Conservation (phyloP, 805 yeast species). For the Spathaspora hagerdaliae region DNA sequence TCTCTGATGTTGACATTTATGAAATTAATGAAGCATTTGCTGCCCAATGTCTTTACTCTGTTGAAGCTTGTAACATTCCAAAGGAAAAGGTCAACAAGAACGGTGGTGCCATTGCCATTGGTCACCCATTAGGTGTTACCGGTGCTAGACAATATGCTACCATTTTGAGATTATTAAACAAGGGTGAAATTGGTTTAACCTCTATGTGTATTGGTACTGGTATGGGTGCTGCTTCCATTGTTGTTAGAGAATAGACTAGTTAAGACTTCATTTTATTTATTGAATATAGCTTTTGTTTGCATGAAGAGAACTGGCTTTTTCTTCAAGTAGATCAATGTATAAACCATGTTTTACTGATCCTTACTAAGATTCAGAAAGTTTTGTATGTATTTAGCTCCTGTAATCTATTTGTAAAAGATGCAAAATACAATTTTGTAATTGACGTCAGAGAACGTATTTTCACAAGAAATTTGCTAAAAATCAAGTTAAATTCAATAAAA, state of each 20-base stretch:
- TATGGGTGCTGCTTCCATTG: slow-evolving; percentile 94
- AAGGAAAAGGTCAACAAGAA: slow-evolving; percentile 64
- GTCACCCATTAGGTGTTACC: slow-evolving; percentile 69
- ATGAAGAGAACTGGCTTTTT: too few relatives aligned
- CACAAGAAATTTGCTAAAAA: too few relatives aligned
- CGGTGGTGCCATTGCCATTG: slow-evolving; percentile 96
- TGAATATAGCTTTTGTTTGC: too few relatives aligned
- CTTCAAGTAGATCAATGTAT: too few relatives aligned
- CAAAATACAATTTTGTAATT: too few relatives aligned
- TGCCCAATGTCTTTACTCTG: slow-evolving; percentile 82
- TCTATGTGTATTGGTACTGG: slow-evolving; percentile 99
- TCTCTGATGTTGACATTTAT: slow-evolving; percentile 66
- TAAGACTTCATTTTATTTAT: too few relatives aligned
- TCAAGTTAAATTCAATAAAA: too few relatives aligned
- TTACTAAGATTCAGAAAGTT: too few relatives aligned
- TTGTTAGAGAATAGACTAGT: slow-evolving; percentile 63
- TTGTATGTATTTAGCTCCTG: too few relatives aligned
- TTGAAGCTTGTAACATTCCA: slow-evolving; percentile 64
- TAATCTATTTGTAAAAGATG: too few relatives aligned
- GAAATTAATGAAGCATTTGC: slow-evolving; percentile 98
- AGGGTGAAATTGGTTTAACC: slow-evolving; percentile 83
- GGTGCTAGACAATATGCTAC: slow-evolving; percentile 95
- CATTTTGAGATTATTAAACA: slow-evolving; percentile 69
- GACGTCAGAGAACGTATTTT: too few relatives aligned
- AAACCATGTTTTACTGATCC: too few relatives aligned